Evolutionary conservation across 805 yeast species (phyloP).

Genomic region (Candida qinlingensis): DNA sequence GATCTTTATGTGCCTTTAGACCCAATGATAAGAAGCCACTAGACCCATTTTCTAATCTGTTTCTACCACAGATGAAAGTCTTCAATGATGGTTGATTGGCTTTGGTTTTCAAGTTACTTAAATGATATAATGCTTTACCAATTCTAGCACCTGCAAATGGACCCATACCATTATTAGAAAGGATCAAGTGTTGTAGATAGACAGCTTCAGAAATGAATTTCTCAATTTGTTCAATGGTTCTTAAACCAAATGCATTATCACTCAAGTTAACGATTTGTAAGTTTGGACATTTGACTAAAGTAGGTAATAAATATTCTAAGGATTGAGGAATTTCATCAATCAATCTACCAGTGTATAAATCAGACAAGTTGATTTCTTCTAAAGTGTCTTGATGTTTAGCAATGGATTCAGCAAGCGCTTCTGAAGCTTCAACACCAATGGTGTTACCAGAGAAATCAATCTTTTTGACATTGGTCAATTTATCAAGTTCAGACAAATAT

Average conservation of each 20-base stretch:
- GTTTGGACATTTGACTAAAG: slow-evolving; percentile 61
- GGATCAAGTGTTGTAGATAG: slow-evolving; percentile 76
- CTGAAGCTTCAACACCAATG: slow-evolving; percentile 85
- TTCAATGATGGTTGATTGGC: slow-evolving; percentile 48
- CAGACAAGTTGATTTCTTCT: slow-evolving; percentile 78
- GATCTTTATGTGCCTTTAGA: slow-evolving; percentile 68
- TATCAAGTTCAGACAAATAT: slow-evolving; percentile 52
- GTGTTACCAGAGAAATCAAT: slow-evolving; percentile 91
- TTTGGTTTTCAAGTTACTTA: slow-evolving; percentile 58
- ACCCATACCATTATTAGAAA: slow-evolving; percentile 96
- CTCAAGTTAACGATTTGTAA: slow-evolving; percentile 74
- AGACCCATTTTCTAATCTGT: slow-evolving; percentile 94
- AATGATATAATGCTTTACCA: slow-evolving; percentile 74
- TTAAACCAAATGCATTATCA: slow-evolving; percentile 96
- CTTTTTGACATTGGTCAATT: slow-evolving; percentile 35
- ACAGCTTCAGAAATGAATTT: slow-evolving; percentile 67
- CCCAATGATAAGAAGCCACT: slow-evolving; percentile 81
- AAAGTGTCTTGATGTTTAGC: slow-evolving; percentile 37
- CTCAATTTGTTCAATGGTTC: slow-evolving; percentile 88
- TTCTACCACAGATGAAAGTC: slow-evolving; percentile 94
- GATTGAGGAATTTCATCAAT: slow-evolving; percentile 92
- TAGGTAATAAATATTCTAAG: slow-evolving; percentile 65
- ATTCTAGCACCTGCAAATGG: slow-evolving; percentile 96
- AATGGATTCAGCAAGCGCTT: slow-evolving; percentile 56
- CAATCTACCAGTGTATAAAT: slow-evolving; percentile 89